phyloP scores from a whole-genome alignment of 345 rosid genomes.

The Boechera divaricarpa region DNA sequence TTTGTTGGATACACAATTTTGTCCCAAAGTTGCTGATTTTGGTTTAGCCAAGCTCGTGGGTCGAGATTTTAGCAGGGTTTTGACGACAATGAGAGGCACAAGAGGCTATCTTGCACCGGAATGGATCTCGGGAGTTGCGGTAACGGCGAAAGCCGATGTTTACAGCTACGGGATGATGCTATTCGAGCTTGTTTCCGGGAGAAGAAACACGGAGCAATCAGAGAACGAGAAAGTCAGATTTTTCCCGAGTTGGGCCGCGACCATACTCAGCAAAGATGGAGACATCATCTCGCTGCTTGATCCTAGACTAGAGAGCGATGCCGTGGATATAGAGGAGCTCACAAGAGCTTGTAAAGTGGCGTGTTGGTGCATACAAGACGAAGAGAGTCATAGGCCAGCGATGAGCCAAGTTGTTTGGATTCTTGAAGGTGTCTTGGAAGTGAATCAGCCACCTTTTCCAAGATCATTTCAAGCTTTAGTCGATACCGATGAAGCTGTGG shows the following conservation, averaged over 20 bases:
- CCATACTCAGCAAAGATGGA: conserved; percentile 50
- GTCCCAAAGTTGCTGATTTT: conserved; percentile 87
- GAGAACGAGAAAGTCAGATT: conserved; percentile 55
- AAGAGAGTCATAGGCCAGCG: conserved; percentile 71
- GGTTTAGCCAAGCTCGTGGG: conserved; percentile 88
- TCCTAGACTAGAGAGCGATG: conserved; percentile 50
- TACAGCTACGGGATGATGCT: conserved; percentile 95
- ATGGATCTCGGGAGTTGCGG: conserved; percentile 87
- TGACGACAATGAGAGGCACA: conserved; percentile 87
- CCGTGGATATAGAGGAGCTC: conserved; percentile 66
- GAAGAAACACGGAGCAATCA: conserved; percentile 66
- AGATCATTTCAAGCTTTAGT: conserved; percentile 61
- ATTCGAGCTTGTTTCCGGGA: conserved; percentile 77
- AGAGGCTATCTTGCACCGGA: conserved; percentile 93
- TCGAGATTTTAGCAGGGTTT: conserved; percentile 79
- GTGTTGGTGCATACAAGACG: conserved; percentile 90
- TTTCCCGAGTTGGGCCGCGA: conserved; percentile 73
- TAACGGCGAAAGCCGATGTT: conserved; percentile 84
- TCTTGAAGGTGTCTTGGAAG: conserved; percentile 73
- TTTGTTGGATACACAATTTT: conserved; percentile 64
- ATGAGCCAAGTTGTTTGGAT: conserved; percentile 90
- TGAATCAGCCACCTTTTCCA: conserved; percentile 63
- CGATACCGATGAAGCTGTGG: conserved; percentile 33
- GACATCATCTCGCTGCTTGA: conserved; percentile 62
- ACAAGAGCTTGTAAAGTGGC: conserved; percentile 66